Conservation (phyloP, 2,329 filamentous ascomycete species). For the Bipolaris oryzae region DNA sequence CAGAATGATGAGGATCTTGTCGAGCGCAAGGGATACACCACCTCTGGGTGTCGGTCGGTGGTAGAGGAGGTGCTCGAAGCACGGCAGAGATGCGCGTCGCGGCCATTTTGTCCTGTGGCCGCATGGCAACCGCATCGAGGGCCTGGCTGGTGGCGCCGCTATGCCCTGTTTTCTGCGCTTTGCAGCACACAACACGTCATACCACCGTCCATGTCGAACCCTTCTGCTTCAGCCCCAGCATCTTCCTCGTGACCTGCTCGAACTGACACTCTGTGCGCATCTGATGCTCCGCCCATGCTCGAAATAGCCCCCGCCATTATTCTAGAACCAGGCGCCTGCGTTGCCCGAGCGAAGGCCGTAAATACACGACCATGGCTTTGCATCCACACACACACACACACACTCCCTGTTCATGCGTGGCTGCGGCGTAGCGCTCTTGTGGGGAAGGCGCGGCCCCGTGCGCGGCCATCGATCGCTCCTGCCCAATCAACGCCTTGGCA, state of each 20-base stretch:
- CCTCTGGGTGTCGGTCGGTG: constrained; percentile 40
- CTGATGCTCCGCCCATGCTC: background rate
- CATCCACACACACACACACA: background rate
- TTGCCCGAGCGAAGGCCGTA: background rate
- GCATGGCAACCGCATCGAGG: constrained; percentile 22
- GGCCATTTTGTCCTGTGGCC: constrained; percentile 42
- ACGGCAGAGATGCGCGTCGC: constrained; percentile 29
- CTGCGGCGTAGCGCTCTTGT: constrained; percentile 41
- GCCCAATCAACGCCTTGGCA: constrained; percentile 36
- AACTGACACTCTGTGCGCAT: background rate
- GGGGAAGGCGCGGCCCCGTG: constrained; percentile 3
- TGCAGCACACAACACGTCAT: constrained; percentile 31
- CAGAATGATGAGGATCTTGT: constrained; percentile 26
- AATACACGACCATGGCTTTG: background rate
- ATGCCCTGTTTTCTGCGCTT: constrained; percentile 43
- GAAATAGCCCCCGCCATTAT: background rate
- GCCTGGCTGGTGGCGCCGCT: constrained; percentile 26
- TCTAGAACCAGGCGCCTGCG: background rate
- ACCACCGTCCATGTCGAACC: background rate
- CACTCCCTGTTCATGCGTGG: constrained; percentile 22
- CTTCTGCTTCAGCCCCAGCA: background rate
- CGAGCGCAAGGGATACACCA: constrained; percentile 49
- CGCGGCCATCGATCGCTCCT: constrained; percentile 16
- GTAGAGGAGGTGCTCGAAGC: constrained; percentile 47
- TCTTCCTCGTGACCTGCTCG: too few relatives aligned